phyloP scores from a whole-genome alignment of 352 stramenopile species.

The Phytophthora capsici region DNA sequence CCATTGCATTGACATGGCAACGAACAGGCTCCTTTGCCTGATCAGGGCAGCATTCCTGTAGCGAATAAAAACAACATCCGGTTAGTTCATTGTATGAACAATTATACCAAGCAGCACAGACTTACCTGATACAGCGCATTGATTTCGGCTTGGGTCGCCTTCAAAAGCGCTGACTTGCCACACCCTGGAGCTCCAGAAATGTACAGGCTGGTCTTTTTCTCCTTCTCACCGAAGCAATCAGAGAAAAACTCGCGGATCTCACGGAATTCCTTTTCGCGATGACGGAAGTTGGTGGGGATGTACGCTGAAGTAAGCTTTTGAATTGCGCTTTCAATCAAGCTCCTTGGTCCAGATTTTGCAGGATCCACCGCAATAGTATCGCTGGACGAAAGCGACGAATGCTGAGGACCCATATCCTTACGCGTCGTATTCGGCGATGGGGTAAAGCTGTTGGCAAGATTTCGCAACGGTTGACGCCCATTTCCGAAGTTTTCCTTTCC shows the following conservation, averaged over 20 bases:
- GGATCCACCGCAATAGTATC: slow-evolving; percentile 14
- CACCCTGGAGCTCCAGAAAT: slow-evolving; percentile 80
- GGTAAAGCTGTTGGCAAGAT: slow-evolving; percentile 67
- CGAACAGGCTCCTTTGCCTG: slow-evolving; percentile 50
- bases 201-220: slow-evolving; percentile 72
- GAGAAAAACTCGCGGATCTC: slow-evolving; percentile 67
- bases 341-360: slow-evolving; percentile 12
- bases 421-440: slow-evolving; percentile 48
- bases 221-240: slow-evolving; percentile 53
- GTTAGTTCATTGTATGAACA: slow-evolving; percentile 3
- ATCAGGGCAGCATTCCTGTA: slow-evolving; percentile 40
- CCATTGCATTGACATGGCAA: slow-evolving; percentile 80
- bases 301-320: slow-evolving; percentile 59
- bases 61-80: slow-evolving; percentile 9
- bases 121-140: slow-evolving; percentile 58
- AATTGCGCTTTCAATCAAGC: slow-evolving; percentile 46
- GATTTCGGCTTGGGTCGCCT: slow-evolving; percentile 58
- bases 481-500: slow-evolving; percentile 36
- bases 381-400: neutral
- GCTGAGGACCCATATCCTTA: slow-evolving; percentile 24
- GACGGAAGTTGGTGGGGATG: slow-evolving; percentile 48
- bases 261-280: slow-evolving; percentile 67
- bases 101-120: neutral
- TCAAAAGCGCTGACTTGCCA: slow-evolving; percentile 80
- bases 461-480: slow-evolving; percentile 40